Evolutionary conservation across 2,329 filamentous ascomycete genomes (phyloP).

Genomic region (Fusarium mangiferae): DNA sequence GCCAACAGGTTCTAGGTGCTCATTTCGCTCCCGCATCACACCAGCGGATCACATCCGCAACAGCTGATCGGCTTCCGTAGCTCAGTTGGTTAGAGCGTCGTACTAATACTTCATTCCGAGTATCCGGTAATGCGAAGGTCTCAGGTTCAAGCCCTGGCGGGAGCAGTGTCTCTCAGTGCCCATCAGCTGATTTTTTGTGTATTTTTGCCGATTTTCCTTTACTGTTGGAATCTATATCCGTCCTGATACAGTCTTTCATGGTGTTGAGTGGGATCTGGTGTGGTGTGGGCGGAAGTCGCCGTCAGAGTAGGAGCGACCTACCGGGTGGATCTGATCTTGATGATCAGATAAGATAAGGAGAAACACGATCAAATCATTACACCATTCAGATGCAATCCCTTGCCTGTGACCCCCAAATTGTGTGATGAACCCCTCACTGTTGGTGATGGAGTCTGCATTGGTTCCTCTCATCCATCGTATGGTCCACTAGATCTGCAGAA

Average conservation of each 20-base stretch:
- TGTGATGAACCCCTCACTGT: neutral
- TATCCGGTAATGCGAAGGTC: slow-evolving; percentile 44
- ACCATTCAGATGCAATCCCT: neutral
- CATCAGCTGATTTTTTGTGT: slow-evolving; percentile 16
- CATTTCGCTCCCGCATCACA: neutral
- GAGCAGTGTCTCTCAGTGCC: slow-evolving; percentile 37
- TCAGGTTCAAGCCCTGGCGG: slow-evolving; percentile 46
- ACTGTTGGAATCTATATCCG: neutral
- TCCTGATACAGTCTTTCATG: neutral
- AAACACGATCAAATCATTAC: slow-evolving; percentile 6
- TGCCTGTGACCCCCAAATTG: slow-evolving; percentile 3
- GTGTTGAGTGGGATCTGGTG: neutral
- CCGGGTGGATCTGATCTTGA: slow-evolving; percentile 11
- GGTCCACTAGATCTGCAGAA: neutral
- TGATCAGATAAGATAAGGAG: slow-evolving; percentile 33
- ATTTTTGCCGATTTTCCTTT: neutral
- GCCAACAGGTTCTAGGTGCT: neutral
- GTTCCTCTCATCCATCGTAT: neutral
- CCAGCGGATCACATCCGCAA: slow-evolving; percentile 1
- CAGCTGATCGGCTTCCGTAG: slow-evolving; percentile 43
- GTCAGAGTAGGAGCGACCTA: neutral
- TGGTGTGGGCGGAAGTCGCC: neutral
- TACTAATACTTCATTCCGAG: slow-evolving; percentile 41
- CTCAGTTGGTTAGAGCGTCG: slow-evolving; percentile 47
- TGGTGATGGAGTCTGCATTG: neutral